Base-by-base conservation (phyloP, 345 rosid species). In the Balakata baccata region DNA sequence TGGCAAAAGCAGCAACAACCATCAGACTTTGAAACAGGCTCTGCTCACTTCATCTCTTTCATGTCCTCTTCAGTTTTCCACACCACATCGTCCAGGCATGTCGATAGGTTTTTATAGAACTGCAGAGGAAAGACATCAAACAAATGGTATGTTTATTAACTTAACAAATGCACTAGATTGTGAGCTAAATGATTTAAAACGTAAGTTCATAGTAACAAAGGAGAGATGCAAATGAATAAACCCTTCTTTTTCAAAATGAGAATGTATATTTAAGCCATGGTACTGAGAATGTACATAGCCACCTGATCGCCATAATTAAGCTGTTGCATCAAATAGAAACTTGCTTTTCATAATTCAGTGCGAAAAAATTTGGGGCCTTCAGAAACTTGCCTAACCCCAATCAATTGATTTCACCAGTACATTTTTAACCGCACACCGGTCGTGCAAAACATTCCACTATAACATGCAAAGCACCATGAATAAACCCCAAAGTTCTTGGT, bases 41-140 rank as follows among this genome's bases (percentile, higher is more conserved):
- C 25, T 6, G 9, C 72, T 79, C 58, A 74, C 80, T 85, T 81
- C 68, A 70, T 53, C 72, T 77, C 82, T 66, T 86, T 89, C 92
- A 85, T 85, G 71, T 84, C 94, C 80, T 92, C 96, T 79, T 90
- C 97, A 20, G 88, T 95, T 66, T 87, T 92, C 99, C 99, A 94
- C 1, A 94, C 92, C n/a, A 95, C 96, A 61, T 88, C 90, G 73
- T 88, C 90, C 5, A 95, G 93, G 75, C 86, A 73, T 45, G 89
- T 84, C 3, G 98, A 90, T 41, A 95, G 98, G 79, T 73, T 89
- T 78, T 91, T 91, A 70, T 87, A 91, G 86, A 95, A 95, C 99
- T 95, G 94, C 87, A 82, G 56, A 29, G 34, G 34, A 77, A 43
- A 51, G 47, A 38, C 8, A 43, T 3, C 9, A 29, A 29, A 29